Conservation (phyloP, 2,329 filamentous ascomycete species). For the Talaromyces sp. region DNA sequence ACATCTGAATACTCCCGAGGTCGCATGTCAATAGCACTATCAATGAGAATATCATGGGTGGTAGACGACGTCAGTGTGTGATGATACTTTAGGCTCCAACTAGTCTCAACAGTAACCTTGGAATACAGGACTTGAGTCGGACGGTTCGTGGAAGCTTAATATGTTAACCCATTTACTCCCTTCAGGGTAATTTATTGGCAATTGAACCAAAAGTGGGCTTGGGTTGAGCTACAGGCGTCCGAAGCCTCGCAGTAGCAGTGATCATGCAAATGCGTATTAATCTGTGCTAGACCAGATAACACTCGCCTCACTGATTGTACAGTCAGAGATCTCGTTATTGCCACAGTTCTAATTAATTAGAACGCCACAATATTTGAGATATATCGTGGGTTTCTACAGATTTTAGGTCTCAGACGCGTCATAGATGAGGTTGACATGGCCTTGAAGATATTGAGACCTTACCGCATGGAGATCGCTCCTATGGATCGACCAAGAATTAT, state of each 20-base stretch:
- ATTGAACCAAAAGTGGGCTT: neutral
- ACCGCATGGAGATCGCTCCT: neutral
- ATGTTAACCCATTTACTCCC: neutral
- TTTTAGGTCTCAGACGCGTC: neutral
- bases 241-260: no score
- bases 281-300: no score
- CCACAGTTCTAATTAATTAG: neutral
- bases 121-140: neutral
- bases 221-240: neutral
- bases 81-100: conserved; percentile 1
- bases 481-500: neutral
- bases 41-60: neutral
- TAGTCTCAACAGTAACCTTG: neutral
- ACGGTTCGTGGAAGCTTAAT: conserved; percentile 1
- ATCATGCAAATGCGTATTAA: neutral
- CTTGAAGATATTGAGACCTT: neutral
- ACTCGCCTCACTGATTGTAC: neutral
- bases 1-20: neutral
- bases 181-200: neutral
- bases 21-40: neutral
- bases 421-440: neutral
- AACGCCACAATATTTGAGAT: neutral
- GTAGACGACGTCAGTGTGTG: conserved; percentile 5
- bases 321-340: neutral
- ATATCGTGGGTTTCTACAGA: neutral